These are phyloP conservation scores for Hirschfeldia incana DNA, from an alignment of 345 rosid genomes.

Conservation along the genomic window DNA sequence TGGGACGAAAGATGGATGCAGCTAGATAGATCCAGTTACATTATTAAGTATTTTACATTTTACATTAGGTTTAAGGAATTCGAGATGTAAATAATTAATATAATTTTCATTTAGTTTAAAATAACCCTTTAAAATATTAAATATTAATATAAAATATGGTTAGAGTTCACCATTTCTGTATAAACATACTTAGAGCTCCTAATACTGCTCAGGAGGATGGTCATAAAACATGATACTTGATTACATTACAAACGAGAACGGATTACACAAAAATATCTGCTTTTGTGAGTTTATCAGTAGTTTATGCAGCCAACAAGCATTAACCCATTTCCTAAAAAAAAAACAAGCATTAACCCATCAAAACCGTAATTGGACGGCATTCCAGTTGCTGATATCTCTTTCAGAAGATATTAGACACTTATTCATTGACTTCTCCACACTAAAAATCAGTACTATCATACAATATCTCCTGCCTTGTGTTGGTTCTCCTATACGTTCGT, in stretches of 20 bases:
- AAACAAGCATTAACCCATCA: constrained; percentile 85
- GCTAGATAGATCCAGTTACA: neutral
- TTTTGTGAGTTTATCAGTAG: constrained; percentile 46
- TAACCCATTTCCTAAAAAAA: constrained; percentile 32
- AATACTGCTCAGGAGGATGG: neutral
- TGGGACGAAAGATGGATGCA: neutral
- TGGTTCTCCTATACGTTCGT: constrained; percentile 65
- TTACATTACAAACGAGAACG: constrained; percentile 53
- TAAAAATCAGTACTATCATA: constrained; percentile 40
- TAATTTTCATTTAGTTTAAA: no score
- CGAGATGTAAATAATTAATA: no score
- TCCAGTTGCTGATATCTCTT: constrained; percentile 84
- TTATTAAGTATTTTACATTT: neutral
- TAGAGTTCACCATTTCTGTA: no score
- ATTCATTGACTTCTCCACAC: neutral
- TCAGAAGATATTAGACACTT: constrained; percentile 29
- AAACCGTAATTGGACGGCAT: constrained; percentile 84
- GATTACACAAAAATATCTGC: constrained; percentile 55
- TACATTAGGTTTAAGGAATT: no score
- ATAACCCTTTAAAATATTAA: no score
- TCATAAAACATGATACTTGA: neutral
- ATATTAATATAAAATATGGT: no score
- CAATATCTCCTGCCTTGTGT: constrained; percentile 64
- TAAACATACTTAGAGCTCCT: neutral
- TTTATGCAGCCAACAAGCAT: constrained; percentile 95